A percentile compares a stretch with the other conserved stretches of the same genome.
These are phyloP conservation scores for Zychaea mexicana DNA, from an alignment of 371 early-diverging fungal genomes.

Conservation along the genomic window DNA sequence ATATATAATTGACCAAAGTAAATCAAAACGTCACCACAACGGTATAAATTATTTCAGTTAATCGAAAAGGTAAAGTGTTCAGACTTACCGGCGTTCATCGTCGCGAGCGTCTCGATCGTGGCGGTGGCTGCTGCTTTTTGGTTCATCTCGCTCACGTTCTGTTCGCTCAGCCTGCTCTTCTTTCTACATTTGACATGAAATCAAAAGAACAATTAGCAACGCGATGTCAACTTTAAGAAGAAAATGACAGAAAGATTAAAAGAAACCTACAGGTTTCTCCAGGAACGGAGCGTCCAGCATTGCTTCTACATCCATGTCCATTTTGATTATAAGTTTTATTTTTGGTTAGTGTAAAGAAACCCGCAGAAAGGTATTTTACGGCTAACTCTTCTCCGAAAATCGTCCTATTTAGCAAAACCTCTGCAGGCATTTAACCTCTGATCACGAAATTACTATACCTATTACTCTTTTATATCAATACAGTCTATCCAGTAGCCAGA, in stretches of 20 bases:
- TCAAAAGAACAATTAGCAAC: neutral
- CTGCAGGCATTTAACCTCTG: too few species aligned
- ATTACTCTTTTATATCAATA: too few species aligned
- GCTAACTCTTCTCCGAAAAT: too few species aligned
- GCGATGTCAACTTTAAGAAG: too few species aligned
- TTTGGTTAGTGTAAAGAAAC: neutral
- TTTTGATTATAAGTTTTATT: constrained; percentile 4
- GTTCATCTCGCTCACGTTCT: neutral
- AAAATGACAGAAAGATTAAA: neutral
- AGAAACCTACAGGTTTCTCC: constrained; percentile 51
- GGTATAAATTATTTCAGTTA: neutral
- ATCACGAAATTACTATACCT: too few species aligned
- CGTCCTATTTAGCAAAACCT: too few species aligned
- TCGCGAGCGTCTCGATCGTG: constrained; percentile 7
- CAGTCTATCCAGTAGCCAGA: too few species aligned
- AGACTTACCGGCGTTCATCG: neutral
- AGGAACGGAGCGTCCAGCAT: constrained; percentile 88
- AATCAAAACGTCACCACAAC: too few species aligned
- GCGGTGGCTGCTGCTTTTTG: constrained; percentile 5
- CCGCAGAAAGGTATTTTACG: neutral
- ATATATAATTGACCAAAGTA: too few species aligned
- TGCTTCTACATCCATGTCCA: constrained; percentile 77
- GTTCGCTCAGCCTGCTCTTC: neutral
- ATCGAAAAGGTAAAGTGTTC: too few species aligned
- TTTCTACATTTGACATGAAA: neutral